These are phyloP conservation scores for Aspergillus sp. DNA, from an alignment of 2,329 filamentous ascomycete species.

Conservation along the genomic window DNA sequence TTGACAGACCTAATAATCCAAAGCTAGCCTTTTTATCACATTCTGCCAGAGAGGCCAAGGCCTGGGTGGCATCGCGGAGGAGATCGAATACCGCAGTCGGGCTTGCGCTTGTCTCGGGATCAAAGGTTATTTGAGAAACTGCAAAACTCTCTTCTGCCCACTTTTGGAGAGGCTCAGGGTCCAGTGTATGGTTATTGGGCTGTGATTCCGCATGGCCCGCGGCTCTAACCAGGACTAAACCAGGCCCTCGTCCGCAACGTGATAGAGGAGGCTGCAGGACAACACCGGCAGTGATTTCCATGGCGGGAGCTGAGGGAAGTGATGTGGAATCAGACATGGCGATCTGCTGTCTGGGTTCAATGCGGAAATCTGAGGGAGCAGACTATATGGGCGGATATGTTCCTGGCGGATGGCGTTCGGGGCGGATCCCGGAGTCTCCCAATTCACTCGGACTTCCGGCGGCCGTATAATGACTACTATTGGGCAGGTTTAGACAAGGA, in stretches of 20 bases:
- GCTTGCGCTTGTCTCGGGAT: conserved; percentile 3
- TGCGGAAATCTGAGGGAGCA: too few species aligned
- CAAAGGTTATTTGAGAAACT: conserved; percentile 54
- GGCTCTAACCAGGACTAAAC: conserved; percentile 48
- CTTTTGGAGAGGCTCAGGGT: conserved; percentile 61
- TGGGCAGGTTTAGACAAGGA: neutral
- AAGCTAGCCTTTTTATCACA: conserved; percentile 25
- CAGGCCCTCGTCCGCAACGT: conserved; percentile 50
- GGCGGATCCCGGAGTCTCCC: neutral
- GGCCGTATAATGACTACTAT: neutral
- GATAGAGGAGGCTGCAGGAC: conserved; percentile 47
- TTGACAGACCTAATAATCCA: conserved; percentile 23
- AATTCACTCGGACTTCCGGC: neutral
- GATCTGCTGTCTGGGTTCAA: neutral
- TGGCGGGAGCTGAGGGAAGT: conserved; percentile 6
- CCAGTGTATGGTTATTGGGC: conserved; percentile 39
- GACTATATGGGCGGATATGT: neutral
- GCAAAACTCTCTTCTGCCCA: conserved; percentile 72
- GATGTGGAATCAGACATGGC: conserved; percentile 5
- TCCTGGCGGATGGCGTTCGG: neutral
- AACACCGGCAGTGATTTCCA: conserved; percentile 11
- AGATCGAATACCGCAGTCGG: conserved; percentile 15
- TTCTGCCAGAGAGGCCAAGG: conserved; percentile 18
- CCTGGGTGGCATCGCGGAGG: conserved; percentile 16
- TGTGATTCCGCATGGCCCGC: conserved; percentile 25